phyloP scores from a whole-genome alignment of 805 yeast genomes.

The Starmerella ratchasimensis region DNA sequence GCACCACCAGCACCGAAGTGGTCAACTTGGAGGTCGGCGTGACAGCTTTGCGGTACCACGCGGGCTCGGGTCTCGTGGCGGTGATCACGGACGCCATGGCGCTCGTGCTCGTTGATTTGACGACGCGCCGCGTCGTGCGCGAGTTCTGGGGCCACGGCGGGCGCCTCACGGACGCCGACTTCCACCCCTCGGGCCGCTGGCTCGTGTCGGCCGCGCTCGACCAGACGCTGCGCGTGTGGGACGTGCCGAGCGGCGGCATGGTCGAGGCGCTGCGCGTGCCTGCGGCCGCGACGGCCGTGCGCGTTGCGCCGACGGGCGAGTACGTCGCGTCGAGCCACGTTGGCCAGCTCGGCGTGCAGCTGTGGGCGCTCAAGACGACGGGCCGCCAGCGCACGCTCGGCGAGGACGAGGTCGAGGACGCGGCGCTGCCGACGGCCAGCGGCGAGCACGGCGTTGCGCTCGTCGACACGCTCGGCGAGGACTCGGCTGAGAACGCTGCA shows the following conservation, averaged over 20 bases:
- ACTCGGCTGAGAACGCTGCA: slow-evolving; percentile 29
- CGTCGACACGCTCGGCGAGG: slow-evolving; percentile 40
- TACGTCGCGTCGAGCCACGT: slow-evolving; percentile 87
- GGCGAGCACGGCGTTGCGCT: slow-evolving; percentile 63
- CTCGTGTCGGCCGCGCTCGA: slow-evolving; percentile 71
- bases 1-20: slow-evolving; percentile 24
- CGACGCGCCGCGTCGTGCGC: slow-evolving; percentile 72
- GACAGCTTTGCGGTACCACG: slow-evolving; percentile 63
- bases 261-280: slow-evolving; percentile 77
- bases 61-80: slow-evolving; percentile 72
- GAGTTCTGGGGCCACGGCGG: slow-evolving; percentile 80
- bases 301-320: slow-evolving; percentile 79
- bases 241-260: slow-evolving; percentile 91
- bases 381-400: slow-evolving; percentile 63
- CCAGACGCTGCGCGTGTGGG: slow-evolving; percentile 89
- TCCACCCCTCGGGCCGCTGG: slow-evolving; percentile 95
- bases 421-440: slow-evolving; percentile 58
- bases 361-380: slow-evolving; percentile 88
- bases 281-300: slow-evolving; percentile 65
- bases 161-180: slow-evolving; percentile 74
- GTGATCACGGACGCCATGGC: slow-evolving; percentile 76
- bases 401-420: slow-evolving; percentile 43
- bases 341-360: slow-evolving; percentile 69
- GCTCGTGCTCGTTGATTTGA: slow-evolving; percentile 67
- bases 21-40: slow-evolving; percentile 62